These are phyloP conservation scores for Panaeolus cyanescens DNA, from an alignment of 768 basidiomycete genomes.

Conservation along the genomic window DNA sequence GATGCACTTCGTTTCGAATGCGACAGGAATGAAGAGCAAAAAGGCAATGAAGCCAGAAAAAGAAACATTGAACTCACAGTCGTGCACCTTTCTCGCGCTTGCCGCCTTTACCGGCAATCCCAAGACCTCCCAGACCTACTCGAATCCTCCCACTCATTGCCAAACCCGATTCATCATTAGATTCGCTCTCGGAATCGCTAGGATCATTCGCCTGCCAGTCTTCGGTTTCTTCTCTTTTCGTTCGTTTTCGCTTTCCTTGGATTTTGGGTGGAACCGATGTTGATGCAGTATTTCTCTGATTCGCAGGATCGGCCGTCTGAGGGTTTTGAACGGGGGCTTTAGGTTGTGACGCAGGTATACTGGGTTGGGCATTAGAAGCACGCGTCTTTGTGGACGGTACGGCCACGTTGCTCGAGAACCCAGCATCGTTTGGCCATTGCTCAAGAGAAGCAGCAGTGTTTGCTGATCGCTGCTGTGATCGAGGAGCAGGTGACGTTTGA, in stretches of 20 bases:
- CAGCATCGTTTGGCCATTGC: not conserved
- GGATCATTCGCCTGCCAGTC: conserved; percentile 16
- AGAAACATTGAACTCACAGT: conserved; percentile 35
- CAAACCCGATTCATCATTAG: conserved; percentile 33
- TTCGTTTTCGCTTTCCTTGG: conserved; percentile 27
- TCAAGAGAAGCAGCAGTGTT: not conserved
- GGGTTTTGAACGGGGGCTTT: not conserved
- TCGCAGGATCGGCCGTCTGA: not conserved
- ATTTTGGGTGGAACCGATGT: not conserved
- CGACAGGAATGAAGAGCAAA: not conserved
- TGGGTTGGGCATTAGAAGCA: not conserved
- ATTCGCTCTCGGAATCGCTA: conserved; percentile 42
- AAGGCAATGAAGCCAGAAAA: not conserved
- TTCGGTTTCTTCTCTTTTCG: conserved; percentile 23
- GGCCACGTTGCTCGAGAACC: not conserved
- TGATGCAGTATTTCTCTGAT: not conserved
- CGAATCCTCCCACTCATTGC: conserved; percentile 40
- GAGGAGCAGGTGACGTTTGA: not conserved
- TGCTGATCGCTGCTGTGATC: conserved; percentile 7
- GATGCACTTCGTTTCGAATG: not conserved
- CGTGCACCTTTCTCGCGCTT: conserved; percentile 30
- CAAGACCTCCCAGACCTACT: conserved; percentile 48
- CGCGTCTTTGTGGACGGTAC: not conserved
- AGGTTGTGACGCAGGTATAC: not conserved
- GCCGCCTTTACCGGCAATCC: conserved; percentile 32